Percentiles rank a stretch among this genome's conserved stretches.
These are phyloP conservation scores for Ceratocystis papillata DNA, from an alignment of 2,329 filamentous ascomycete genomes.

Conservation along the genomic window DNA sequence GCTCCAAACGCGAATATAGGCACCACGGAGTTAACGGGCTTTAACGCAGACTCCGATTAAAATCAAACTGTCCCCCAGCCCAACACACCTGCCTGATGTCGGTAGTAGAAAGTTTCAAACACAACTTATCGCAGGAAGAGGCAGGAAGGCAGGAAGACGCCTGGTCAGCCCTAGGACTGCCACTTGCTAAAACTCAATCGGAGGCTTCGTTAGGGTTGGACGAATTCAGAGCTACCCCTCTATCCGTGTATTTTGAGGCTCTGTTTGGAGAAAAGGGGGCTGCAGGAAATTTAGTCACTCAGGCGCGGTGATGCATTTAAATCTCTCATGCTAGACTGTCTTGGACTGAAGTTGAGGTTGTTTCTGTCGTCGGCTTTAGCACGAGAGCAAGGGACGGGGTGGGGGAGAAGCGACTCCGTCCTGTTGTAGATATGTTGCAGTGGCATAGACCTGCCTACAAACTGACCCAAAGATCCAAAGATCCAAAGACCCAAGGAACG, in stretches of 20 bases:
- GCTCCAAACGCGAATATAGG: not conserved
- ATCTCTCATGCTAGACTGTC: not conserved
- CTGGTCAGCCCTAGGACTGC: not conserved
- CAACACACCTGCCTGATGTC: not conserved
- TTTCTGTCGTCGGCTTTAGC: not conserved
- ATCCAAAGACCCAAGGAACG: no score
- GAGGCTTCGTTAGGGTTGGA: not conserved
- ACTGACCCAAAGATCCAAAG: no score
- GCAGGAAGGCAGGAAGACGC: not conserved
- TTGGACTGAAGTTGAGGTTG: not conserved
- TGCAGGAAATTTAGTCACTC: not conserved
- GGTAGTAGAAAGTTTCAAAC: not conserved
- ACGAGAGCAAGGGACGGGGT: not conserved
- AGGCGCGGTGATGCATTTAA: not conserved
- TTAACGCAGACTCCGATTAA: not conserved
- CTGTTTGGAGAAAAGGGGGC: conserved; percentile 4
- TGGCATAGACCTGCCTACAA: no score
- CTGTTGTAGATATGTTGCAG: no score
- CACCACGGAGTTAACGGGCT: not conserved
- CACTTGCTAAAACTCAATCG: not conserved
- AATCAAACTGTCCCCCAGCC: not conserved
- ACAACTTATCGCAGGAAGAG: not conserved
- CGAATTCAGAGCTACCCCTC: not conserved
- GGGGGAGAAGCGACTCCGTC: no score
- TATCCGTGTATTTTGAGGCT: not conserved